These are phyloP conservation scores for Brassica rapa DNA, from an alignment of 345 rosid genomes.

Conservation along the genomic window DNA sequence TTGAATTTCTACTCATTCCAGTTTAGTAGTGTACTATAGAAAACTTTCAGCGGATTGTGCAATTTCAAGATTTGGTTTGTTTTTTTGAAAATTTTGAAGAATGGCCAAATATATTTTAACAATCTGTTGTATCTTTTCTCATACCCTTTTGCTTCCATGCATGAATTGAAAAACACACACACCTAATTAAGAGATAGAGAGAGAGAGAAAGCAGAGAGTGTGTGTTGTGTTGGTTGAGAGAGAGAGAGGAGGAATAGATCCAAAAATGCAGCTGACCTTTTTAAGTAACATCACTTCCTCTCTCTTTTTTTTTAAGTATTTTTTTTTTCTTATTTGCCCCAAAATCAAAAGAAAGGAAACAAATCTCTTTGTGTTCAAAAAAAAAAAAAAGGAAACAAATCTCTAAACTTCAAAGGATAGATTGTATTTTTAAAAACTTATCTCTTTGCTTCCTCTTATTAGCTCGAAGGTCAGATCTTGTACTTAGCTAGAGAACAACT, in stretches of 20 bases:
- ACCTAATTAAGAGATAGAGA: too few relatives aligned
- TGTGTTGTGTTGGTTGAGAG: slow-evolving; percentile 25
- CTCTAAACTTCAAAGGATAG: slow-evolving; percentile 11
- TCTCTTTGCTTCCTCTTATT: slow-evolving; percentile 8
- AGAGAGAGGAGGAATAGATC: slow-evolving; percentile 31
- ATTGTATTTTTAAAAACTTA: slow-evolving; percentile 9
- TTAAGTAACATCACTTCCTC: slow-evolving; percentile 48
- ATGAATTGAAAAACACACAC: slow-evolving; percentile 41
- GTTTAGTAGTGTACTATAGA: too few relatives aligned
- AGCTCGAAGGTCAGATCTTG: slow-evolving; percentile 60
- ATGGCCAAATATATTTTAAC: too few relatives aligned
- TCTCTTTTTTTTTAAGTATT: neutral
- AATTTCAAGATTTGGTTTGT: too few relatives aligned
- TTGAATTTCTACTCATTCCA: too few relatives aligned
- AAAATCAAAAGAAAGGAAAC: slow-evolving; percentile 11
- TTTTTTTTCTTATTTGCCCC: neutral
- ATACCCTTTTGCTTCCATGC: slow-evolving; percentile 54
- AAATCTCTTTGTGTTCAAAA: neutral
- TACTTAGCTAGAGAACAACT: slow-evolving; percentile 46
- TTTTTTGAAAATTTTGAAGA: too few relatives aligned
- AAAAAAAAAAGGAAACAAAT: slow-evolving; percentile 9
- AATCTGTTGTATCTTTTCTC: slow-evolving; percentile 26
- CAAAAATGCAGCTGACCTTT: slow-evolving; percentile 40
- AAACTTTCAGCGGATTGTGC: too few relatives aligned
- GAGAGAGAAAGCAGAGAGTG: too few relatives aligned